Conservation (phyloP, 805 yeast species). For the Saccharomycopsis oosterbeekiorum region DNA sequence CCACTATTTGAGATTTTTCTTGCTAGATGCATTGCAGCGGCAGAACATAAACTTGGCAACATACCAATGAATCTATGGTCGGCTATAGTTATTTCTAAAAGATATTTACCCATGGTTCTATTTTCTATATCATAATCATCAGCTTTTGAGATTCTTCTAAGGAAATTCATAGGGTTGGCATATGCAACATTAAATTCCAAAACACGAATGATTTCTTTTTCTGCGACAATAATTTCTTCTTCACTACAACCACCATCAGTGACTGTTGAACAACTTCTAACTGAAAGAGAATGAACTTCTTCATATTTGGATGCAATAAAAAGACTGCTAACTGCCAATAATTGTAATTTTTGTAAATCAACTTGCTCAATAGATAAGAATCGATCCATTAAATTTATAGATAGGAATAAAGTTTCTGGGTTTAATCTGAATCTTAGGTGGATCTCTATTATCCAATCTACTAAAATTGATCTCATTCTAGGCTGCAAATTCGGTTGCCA, state of each 20-base stretch:
- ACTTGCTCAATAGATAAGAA: slow-evolving; percentile 68
- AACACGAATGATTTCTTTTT: slow-evolving; percentile 63
- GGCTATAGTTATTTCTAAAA: slow-evolving; percentile 67
- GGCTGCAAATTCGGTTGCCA: slow-evolving; percentile 65
- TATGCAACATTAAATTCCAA: slow-evolving; percentile 68
- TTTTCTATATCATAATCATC: slow-evolving; percentile 81
- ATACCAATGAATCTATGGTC: slow-evolving; percentile 66
- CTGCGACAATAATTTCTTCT: slow-evolving; percentile 75
- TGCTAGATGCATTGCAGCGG: slow-evolving; percentile 79
- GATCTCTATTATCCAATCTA: slow-evolving; percentile 92
- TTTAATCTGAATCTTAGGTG: slow-evolving; percentile 72
- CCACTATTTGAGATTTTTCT: slow-evolving; percentile 58
- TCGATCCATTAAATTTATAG: slow-evolving; percentile 81
- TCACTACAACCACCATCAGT: slow-evolving; percentile 80
- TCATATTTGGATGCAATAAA: slow-evolving; percentile 91
- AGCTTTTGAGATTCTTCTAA: slow-evolving; percentile 81
- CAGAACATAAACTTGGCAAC: slow-evolving; percentile 73
- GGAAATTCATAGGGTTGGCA: slow-evolving; percentile 85
- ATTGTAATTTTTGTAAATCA: slow-evolving; percentile 69
- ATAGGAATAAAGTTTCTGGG: slow-evolving; percentile 78
- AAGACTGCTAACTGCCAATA: slow-evolving; percentile 75
- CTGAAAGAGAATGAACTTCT: slow-evolving; percentile 82
- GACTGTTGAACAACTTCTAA: slow-evolving; percentile 75
- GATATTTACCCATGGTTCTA: slow-evolving; percentile 76
- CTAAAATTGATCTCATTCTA: slow-evolving; percentile 72